A percentile compares a stretch with the other conserved stretches of the same genome.
These are phyloP conservation scores for Ajuga chamaepitys DNA, from an alignment of 257 asterid species.

Conservation along the genomic window DNA sequence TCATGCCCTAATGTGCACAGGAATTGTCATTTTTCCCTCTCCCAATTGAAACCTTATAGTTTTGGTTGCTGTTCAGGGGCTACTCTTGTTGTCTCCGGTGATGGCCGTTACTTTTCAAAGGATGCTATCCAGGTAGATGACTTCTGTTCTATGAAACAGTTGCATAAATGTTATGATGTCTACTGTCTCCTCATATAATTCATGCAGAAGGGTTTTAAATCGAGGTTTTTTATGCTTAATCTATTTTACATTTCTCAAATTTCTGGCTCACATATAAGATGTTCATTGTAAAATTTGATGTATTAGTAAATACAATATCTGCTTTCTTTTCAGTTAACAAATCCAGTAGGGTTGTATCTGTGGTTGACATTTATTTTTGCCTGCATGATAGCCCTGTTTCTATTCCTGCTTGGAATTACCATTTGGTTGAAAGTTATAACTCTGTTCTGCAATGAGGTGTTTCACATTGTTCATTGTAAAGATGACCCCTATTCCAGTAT, in stretches of 20 bases:
- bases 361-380: neutral
- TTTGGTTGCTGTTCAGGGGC: constrained; percentile 55
- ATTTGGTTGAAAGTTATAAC: too few species aligned
- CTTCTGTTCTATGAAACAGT: constrained; percentile 4
- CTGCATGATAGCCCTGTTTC: too few species aligned
- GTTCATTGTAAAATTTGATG: neutral
- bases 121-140: constrained; percentile 78
- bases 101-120: constrained; percentile 93
- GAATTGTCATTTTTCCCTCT: constrained; percentile 3
- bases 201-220: neutral
- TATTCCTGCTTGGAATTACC: neutral
- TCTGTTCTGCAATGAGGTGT: too few species aligned
- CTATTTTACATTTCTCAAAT: neutral
- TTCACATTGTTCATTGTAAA: too few species aligned
- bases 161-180: neutral
- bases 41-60: neutral
- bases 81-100: constrained; percentile 97
- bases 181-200: neutral
- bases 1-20: neutral
- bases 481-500: too few species aligned
- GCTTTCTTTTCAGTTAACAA: neutral
- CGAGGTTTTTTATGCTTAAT: neutral
- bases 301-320: neutral
- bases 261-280: neutral
- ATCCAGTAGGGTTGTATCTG: neutral